A percentile compares a stretch with the other conserved stretches of the same genome.
Conservation (phyloP, 371 early-diverging fungal genomes). For the Mortierella sp. region DNA sequence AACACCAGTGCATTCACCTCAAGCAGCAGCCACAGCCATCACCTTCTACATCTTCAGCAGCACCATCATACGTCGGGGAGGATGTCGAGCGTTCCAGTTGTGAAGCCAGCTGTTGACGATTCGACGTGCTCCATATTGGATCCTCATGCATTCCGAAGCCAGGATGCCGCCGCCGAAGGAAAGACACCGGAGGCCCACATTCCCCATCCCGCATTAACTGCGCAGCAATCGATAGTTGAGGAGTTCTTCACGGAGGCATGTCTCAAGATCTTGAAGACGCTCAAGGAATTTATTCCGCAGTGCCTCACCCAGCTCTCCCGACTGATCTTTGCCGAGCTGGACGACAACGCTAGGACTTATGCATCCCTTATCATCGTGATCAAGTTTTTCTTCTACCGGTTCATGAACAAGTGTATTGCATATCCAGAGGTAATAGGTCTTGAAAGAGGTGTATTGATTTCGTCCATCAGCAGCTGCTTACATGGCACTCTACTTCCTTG, state of each 20-base stretch:
- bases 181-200: not conserved
- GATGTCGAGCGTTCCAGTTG: conserved; percentile 26
- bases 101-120: conserved; percentile 16
- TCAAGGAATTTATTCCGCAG: conserved; percentile 55
- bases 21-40: conserved; percentile 5
- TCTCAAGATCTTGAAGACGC: conserved; percentile 46
- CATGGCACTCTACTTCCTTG: too few relatives aligned
- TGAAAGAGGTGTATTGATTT: too few relatives aligned
- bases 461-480: too few relatives aligned
- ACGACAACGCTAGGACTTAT: conserved; percentile 46
- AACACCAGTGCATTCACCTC: conserved; percentile 14
- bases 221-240: conserved; percentile 43
- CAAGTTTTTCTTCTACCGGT: conserved; percentile 59
- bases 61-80: conserved; percentile 23
- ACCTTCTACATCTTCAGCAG: conserved; percentile 13
- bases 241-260: conserved; percentile 55
- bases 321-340: conserved; percentile 41
- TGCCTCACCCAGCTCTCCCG: conserved; percentile 50
- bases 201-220: conserved; percentile 13
- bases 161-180: not conserved
- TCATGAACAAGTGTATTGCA: conserved; percentile 58
- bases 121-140: not conserved
- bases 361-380: conserved; percentile 55
- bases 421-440: conserved; percentile 54
- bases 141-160: not conserved